Evolutionary conservation across 148 eudicot species (phyloP), one percentile per base, ranked within the genome.

Genomic region (Talinum fruticosum): DNA sequence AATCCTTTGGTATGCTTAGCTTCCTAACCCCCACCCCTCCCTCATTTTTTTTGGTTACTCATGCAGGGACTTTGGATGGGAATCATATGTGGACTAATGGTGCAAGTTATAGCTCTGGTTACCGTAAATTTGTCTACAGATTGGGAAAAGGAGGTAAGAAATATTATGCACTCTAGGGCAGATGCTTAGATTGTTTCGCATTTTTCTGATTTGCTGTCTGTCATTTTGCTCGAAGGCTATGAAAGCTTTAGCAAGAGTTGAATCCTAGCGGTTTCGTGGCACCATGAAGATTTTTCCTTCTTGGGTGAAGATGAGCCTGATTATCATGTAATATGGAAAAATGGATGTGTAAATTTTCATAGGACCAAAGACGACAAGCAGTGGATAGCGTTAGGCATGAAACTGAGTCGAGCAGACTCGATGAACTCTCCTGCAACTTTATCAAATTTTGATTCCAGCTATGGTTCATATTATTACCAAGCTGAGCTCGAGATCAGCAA

Each of bases 61-160:
- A n/a, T 37, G 69, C 82, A 90, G 94, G 94, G 94, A 71, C 89
- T 89, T 29, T 90, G 94, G 90, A 82, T 79, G 76, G 94, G 94
- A 29, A 86, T 90, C 30, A 87, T 91, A 37, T 89, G 90, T 68
- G 92, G 88, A 78, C 82, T 91, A 18, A 45, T 57, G 2, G 85
- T 89, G 15, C 95, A 87, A 81, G 61, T 79, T 73, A 75, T 91
- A 10, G 90, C 86, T 10, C 87, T 91, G 3, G 66, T 91, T 67
- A 78, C 81, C 7, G 37, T 91, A 47, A 86, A 86, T 76, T 24
- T 91, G 29, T 80, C 73, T 75, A 89, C 92, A 12, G 83, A 87
- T 41, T 91, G 95, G 95, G 80, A 86, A 54, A 49, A 64, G 18
- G 92, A 89, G 88, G 90, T 86, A 41, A 81, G 76, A 38, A 69